These are phyloP conservation scores for Cynanchum wilfordii DNA, from an alignment of 257 asterid species.

Conservation along the genomic window DNA sequence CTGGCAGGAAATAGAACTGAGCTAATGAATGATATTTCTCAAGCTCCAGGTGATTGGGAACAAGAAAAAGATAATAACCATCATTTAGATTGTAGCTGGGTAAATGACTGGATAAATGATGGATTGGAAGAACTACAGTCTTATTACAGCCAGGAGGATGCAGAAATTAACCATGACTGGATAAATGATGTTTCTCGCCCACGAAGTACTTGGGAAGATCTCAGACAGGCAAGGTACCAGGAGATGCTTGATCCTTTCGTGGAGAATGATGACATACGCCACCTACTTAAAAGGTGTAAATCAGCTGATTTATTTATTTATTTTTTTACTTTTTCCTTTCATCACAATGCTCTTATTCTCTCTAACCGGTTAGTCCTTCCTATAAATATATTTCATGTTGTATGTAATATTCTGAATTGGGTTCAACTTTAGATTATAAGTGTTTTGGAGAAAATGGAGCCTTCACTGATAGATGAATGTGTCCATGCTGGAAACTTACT, in stretches of 20 bases:
- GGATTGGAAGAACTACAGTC: conserved; percentile 56
- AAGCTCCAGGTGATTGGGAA: conserved; percentile 24
- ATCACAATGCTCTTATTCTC: background rate
- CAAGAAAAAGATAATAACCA: conserved; percentile 26
- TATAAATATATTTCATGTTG: background rate
- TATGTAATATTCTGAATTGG: background rate
- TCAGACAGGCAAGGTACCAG: conserved; percentile 79
- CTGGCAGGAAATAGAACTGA: conserved; percentile 23
- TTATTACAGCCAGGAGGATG: conserved; percentile 31
- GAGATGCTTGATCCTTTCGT: conserved; percentile 87
- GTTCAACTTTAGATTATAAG: background rate
- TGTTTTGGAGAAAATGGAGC: background rate
- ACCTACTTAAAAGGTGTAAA: conserved; percentile 77
- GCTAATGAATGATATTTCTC: conserved; percentile 17
- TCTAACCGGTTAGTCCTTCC: background rate
- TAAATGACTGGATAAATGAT: conserved; percentile 37
- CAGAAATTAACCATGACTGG: conserved; percentile 51
- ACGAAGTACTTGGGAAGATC: conserved; percentile 81
- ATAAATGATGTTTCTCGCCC: conserved; percentile 78
- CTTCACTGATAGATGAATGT: background rate
- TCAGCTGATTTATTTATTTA: background rate
- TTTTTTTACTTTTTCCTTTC: background rate
- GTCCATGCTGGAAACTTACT: background rate
- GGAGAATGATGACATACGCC: conserved; percentile 63
- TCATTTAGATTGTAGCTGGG: conserved; percentile 36